phyloP scores from a whole-genome alignment of 495 filamentous ascomycete species.

The Penicillium argentinense region DNA sequence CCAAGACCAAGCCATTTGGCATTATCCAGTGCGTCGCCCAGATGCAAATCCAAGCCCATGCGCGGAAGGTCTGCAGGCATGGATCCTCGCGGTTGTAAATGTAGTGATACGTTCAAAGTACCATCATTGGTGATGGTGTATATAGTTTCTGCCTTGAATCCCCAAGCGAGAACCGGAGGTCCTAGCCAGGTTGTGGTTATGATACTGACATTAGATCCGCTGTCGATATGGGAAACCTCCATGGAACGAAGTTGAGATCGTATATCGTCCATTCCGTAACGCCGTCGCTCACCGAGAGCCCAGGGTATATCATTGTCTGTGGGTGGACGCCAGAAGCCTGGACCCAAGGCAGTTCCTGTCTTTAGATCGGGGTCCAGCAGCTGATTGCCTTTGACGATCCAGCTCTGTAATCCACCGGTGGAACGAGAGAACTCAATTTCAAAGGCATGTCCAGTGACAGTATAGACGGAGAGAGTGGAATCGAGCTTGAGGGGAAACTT shows the following conservation, averaged over 20 bases:
- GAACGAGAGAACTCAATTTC: slow-evolving; percentile 13
- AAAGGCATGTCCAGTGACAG: neutral
- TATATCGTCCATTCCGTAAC: slow-evolving; percentile 18
- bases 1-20: slow-evolving; percentile 62
- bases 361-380: slow-evolving; percentile 7
- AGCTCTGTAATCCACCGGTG: slow-evolving; percentile 16
- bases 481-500: neutral
- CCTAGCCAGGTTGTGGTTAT: slow-evolving; percentile 49
- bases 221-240: slow-evolving; percentile 14
- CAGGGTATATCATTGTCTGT: slow-evolving; percentile 65
- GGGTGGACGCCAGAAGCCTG: slow-evolving; percentile 47
- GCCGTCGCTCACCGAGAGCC: slow-evolving; percentile 37
- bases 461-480: neutral
- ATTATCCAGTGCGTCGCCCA: slow-evolving; percentile 36
- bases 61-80: slow-evolving; percentile 43
- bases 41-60: slow-evolving; percentile 51
- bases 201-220: slow-evolving; percentile 6
- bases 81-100: slow-evolving; percentile 35
- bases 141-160: slow-evolving; percentile 44
- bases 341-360: slow-evolving; percentile 17
- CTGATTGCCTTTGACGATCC: slow-evolving; percentile 4
- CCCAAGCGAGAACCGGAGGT: slow-evolving; percentile 59
- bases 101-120: slow-evolving; percentile 17
- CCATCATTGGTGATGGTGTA: slow-evolving; percentile 50
- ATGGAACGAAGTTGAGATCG: slow-evolving; percentile 52